Evolutionary conservation across 805 yeast genomes (phyloP).

Genomic region (Kregervanrija fluxuum): DNA sequence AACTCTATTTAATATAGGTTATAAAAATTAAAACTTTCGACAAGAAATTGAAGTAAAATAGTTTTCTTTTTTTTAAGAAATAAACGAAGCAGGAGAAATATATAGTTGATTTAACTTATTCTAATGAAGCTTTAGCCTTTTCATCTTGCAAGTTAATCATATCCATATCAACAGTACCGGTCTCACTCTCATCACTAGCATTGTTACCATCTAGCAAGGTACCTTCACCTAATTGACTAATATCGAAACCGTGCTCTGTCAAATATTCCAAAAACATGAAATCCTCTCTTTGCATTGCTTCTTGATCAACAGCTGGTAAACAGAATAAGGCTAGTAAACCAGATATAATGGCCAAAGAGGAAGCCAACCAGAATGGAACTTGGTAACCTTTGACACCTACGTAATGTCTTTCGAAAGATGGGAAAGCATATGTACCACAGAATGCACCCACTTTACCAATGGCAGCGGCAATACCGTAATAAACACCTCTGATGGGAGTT

Average conservation of each 20-base stretch:
- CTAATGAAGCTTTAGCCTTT: too few relatives aligned
- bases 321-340: slow-evolving; percentile 62
- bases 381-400: slow-evolving; percentile 57
- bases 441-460: slow-evolving; percentile 90
- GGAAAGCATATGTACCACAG: slow-evolving; percentile 84
- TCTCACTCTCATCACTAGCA: not conserved
- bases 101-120: too few relatives aligned
- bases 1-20: too few relatives aligned
- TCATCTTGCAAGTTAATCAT: too few relatives aligned
- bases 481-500: slow-evolving; percentile 83
- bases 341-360: slow-evolving; percentile 67
- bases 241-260: slow-evolving; percentile 62
- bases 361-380: slow-evolving; percentile 78
- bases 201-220: slow-evolving; percentile 8
- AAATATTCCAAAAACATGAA: slow-evolving; percentile 61
- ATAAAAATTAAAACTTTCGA: too few relatives aligned
- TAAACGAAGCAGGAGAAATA: too few relatives aligned
- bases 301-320: slow-evolving; percentile 79
- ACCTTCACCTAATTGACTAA: slow-evolving; percentile 44
- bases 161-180: too few relatives aligned
- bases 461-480: slow-evolving; percentile 89
- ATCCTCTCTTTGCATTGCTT: slow-evolving; percentile 76
- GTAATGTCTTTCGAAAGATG: slow-evolving; percentile 58
- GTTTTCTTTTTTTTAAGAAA: too few relatives aligned
- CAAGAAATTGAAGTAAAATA: too few relatives aligned